Conservation (phyloP, 805 yeast genomes). For the Metahyphopichia silvanorum region DNA sequence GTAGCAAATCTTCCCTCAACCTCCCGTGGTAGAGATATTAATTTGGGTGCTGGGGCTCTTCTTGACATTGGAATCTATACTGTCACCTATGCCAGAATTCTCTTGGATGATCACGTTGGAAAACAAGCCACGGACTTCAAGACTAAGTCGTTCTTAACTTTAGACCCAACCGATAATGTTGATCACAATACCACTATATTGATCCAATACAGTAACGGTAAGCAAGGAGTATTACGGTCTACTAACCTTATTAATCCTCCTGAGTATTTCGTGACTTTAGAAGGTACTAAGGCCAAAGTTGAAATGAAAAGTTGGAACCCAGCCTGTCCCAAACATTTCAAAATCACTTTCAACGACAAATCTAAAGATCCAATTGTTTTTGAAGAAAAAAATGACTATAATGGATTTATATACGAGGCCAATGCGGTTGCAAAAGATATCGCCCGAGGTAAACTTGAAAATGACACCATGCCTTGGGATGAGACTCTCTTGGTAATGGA, state of each 20-base stretch:
- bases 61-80: conserved; percentile 56
- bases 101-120: conserved; percentile 33
- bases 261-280: conserved; percentile 27
- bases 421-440: conserved; percentile 50
- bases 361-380: conserved; percentile 18
- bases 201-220: conserved; percentile 36
- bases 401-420: conserved; percentile 57
- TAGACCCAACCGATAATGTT: conserved; percentile 35
- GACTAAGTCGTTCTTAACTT: conserved; percentile 28
- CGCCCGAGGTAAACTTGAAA: conserved; percentile 33
- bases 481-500: conserved; percentile 48
- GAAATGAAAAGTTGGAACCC: conserved; percentile 30
- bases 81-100: conserved; percentile 42
- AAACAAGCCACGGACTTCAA: conserved; percentile 22
- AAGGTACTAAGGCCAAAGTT: conserved; percentile 30
- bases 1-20: conserved; percentile 24
- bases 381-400: conserved; percentile 33
- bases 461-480: conserved; percentile 35
- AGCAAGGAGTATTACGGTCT: conserved; percentile 36
- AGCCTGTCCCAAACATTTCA: conserved; percentile 28
- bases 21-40: conserved; percentile 40
- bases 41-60: conserved; percentile 54
- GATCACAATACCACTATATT: conserved; percentile 40
- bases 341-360: conserved; percentile 28
- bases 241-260: conserved; percentile 25